Percentiles rank a stretch among this genome's conserved stretches.
Conservation (phyloP, 139 green algal genomes). For the Chlorella vulgaris region DNA sequence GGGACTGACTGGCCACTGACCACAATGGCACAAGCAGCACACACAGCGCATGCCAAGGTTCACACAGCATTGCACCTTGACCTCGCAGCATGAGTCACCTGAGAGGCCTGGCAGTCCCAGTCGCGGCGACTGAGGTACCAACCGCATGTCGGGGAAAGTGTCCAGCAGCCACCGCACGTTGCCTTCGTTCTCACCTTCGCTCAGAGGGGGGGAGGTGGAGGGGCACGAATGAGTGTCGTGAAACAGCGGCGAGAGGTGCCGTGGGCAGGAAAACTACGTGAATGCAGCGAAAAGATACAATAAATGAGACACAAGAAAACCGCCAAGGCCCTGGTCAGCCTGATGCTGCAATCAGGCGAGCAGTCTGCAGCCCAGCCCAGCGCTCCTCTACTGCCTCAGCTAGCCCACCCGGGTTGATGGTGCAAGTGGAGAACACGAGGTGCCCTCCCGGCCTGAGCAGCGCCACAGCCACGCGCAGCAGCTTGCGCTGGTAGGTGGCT, state of each 20-base stretch:
- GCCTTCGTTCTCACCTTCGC: constrained; percentile 88
- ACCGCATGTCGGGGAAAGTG: constrained; percentile 62
- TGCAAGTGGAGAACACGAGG: constrained; percentile 93
- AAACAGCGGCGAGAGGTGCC: background rate
- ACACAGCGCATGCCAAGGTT: too few species aligned
- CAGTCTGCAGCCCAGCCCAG: background rate
- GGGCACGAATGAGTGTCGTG: background rate
- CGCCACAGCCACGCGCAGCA: constrained; percentile 78
- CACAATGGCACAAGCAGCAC: too few species aligned
- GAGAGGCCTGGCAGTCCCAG: constrained; percentile 68
- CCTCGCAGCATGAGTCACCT: too few species aligned
- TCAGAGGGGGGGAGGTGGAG: background rate
- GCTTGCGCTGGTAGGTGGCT: constrained; percentile 71
- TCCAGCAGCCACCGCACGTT: constrained; percentile 88
- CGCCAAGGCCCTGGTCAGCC: background rate
- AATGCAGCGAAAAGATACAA: too few species aligned
- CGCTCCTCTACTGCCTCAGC: background rate
- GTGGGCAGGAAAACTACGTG: background rate
- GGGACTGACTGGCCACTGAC: too few species aligned
- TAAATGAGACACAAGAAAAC: background rate
- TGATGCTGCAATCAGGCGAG: background rate
- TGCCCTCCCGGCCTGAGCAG: constrained; percentile 77
- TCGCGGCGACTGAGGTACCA: constrained; percentile 59
- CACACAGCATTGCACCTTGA: too few species aligned
- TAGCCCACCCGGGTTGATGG: constrained; percentile 74